phyloP scores from a whole-genome alignment of 345 rosid genomes.

The Turnera subulata region DNA sequence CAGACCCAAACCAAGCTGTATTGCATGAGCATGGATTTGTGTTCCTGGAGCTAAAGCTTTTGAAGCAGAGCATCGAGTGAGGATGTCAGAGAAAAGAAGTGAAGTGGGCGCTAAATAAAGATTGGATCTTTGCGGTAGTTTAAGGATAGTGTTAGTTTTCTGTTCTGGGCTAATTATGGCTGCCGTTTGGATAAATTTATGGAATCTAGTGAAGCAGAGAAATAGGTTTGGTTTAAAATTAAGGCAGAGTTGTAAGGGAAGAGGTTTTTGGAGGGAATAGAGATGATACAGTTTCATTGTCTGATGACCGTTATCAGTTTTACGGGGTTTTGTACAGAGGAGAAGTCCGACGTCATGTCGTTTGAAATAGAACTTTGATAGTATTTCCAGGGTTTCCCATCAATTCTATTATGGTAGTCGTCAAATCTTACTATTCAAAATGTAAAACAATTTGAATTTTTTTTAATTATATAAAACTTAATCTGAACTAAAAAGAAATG shows the following conservation, averaged over 20 bases:
- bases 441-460: no score
- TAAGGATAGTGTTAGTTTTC: conserved; percentile 5
- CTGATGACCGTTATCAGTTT: neutral
- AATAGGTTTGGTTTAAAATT: conserved; percentile 11
- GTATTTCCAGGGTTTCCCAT: no score
- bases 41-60: conserved; percentile 34
- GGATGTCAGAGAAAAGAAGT: conserved; percentile 28
- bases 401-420: no score
- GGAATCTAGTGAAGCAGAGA: neutral
- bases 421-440: no score
- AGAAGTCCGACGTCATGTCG: neutral
- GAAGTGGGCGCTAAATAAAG: conserved; percentile 6
- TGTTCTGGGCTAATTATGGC: conserved; percentile 2
- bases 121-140: neutral
- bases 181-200: conserved; percentile 16
- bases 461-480: no score
- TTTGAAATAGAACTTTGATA: no score
- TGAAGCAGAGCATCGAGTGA: conserved; percentile 38
- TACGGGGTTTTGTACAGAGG: no score
- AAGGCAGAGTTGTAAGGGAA: conserved; percentile 17
- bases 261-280: conserved; percentile 22
- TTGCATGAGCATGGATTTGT: conserved; percentile 42
- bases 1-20: conserved; percentile 25
- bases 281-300: conserved; percentile 25
- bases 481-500: no score